Evolutionary conservation across 441 rosid species (phyloP), one percentile per base, ranked within the genome.

Genomic region (Adansonia madagascariensis): DNA sequence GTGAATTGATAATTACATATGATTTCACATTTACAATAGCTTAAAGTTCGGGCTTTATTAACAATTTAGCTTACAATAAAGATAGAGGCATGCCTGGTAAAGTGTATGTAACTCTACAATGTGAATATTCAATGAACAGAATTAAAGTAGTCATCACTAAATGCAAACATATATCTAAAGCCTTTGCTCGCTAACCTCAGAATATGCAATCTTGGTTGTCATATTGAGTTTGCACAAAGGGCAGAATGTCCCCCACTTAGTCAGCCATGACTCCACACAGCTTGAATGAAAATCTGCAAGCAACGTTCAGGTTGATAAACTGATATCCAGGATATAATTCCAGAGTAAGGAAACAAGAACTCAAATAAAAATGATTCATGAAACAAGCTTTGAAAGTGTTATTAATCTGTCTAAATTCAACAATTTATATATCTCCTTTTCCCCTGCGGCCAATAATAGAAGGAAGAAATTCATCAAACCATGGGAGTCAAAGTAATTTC

Each of bases 181-280:
- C 53, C 53, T 61, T 56, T 6, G 7, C 41, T 61, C 53, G 74
- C 81, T 83, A 74, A 87, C 96, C 93, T 85, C 87, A 66, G 86
- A 80, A 79, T 80, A 75, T 50, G 82, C 15, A 79, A 65, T 59
- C 56, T 81, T 72, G 47, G 81, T 76, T 79, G 86, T 88, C 80
- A 91, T 80, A 73, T 93, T 95, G 73, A 87, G 88, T 85, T 90
- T 93, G 90, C 97, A 93, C 12, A 93, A 88, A 0, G 97, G 95
- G 85, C 97, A 90, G 75, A 85, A 86, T 75, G 91, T 87, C 39
- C 92, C 92, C 91, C 93, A 88, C 78, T 91, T 89, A 46, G 90
- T 88, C 88, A 91, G 86, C 98, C 97, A 93, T 20, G 92, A 86
- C 69, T 85, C 94, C 74, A 88, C 88, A 75, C 95, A 89, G 73